phyloP scores from a whole-genome alignment of 768 basidiomycete species.

The Rossbeevera mucosa region DNA sequence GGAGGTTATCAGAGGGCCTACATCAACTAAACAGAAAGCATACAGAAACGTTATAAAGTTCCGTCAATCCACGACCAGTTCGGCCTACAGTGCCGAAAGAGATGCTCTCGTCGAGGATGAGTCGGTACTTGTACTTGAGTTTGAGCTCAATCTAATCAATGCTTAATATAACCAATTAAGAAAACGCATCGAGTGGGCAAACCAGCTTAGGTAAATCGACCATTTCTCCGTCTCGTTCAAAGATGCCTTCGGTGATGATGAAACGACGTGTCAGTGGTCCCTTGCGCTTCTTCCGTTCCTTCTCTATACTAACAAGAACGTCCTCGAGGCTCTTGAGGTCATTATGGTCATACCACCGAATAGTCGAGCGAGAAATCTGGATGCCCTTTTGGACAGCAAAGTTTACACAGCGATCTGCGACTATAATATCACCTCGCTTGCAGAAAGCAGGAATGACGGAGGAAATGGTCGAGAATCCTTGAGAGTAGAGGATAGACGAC shows the following conservation, averaged over 20 bases:
- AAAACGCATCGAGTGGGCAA: constrained; percentile 26
- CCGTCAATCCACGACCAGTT: constrained; percentile 92
- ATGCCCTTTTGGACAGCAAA: constrained; percentile 96
- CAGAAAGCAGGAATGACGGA: constrained; percentile 97
- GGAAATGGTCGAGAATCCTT: constrained; percentile 86
- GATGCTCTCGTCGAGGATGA: constrained; percentile 90
- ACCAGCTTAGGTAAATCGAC: constrained; percentile 89
- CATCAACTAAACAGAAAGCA: constrained; percentile 23
- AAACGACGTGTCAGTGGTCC: constrained; percentile 83
- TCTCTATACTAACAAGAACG: constrained; percentile 76
- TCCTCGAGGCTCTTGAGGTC: constrained; percentile 89
- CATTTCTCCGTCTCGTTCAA: constrained; percentile 92
- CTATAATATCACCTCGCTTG: constrained; percentile 95
- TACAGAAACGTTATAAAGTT: constrained; percentile 90
- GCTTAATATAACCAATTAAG: neutral
- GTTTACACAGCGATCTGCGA: constrained; percentile 96
- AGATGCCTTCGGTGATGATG: constrained; percentile 96
- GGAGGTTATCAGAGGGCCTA: neutral
- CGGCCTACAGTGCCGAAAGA: constrained; percentile 92
- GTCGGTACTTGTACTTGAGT: constrained; percentile 89
- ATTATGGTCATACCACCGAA: constrained; percentile 96
- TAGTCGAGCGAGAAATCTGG: constrained; percentile 85
- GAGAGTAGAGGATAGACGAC: constrained; percentile 86
- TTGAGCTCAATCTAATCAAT: constrained; percentile 83
- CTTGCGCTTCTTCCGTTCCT: constrained; percentile 82